phyloP scores from a whole-genome alignment of 2,329 filamentous ascomycete species.

The Aspergillus puulaauensis region DNA sequence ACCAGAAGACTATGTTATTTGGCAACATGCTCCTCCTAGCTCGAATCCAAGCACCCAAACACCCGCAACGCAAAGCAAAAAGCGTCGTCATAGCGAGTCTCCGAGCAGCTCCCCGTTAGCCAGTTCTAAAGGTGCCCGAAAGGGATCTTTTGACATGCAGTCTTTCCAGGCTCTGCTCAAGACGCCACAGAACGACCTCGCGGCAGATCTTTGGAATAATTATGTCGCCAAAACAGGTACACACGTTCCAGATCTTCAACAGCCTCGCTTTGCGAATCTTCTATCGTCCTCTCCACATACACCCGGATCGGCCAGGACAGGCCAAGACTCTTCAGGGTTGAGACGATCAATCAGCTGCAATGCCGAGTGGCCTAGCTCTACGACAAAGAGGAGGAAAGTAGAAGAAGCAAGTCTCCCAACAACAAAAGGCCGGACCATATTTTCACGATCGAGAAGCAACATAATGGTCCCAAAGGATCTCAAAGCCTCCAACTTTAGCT shows the following conservation, averaged over 20 bases:
- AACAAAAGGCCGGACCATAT: constrained; percentile 42
- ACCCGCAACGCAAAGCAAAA: constrained; percentile 52
- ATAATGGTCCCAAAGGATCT: constrained; percentile 38
- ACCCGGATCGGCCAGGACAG: constrained; percentile 46
- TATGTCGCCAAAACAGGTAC: constrained; percentile 59
- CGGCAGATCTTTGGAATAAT: constrained; percentile 73
- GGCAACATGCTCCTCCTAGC: constrained; percentile 52
- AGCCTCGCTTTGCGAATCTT: constrained; percentile 62
- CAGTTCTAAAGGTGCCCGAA: constrained; percentile 37
- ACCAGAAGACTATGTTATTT: constrained; percentile 61
- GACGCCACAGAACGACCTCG: constrained; percentile 70
- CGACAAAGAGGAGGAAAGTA: constrained; percentile 62
- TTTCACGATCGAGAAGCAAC: constrained; percentile 42
- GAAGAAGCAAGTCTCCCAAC: constrained; percentile 49
- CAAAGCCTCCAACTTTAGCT: constrained; percentile 50
- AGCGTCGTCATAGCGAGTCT: constrained; percentile 73
- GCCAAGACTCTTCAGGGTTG: constrained; percentile 51
- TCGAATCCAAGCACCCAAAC: constrained; percentile 46
- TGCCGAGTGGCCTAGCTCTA: constrained; percentile 64
- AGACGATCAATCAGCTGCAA: constrained; percentile 69
- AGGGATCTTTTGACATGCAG: constrained; percentile 56
- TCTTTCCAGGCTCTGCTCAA: constrained; percentile 59
- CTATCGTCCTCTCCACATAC: constrained; percentile 71
- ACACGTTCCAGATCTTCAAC: constrained; percentile 49
- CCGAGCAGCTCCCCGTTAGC: constrained; percentile 66